Conservation (phyloP, 371 early-diverging fungal genomes). For the Batrachochytrium dendrobatidis region DNA sequence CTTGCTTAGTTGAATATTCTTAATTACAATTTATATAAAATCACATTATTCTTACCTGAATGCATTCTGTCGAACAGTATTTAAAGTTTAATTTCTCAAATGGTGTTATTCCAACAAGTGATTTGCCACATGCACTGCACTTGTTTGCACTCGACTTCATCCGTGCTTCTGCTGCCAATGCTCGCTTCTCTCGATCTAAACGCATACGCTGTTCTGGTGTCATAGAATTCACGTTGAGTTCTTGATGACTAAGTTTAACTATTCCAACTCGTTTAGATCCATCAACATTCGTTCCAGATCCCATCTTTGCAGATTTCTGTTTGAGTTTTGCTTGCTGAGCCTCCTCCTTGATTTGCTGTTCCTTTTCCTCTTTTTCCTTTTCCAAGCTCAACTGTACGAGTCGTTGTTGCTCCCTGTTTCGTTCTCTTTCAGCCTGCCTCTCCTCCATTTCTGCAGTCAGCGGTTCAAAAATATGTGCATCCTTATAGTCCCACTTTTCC, state of each 20-base stretch:
- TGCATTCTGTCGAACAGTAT: conserved; percentile 37
- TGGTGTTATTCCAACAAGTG: conserved; percentile 17
- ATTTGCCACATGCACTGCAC: conserved; percentile 35
- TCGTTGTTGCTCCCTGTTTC: no score
- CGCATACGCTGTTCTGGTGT: conserved; percentile 68
- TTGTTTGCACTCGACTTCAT: conserved; percentile 32
- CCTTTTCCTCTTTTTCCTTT: conserved; percentile 48
- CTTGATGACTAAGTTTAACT: conserved; percentile 13
- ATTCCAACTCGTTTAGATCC: conserved; percentile 14
- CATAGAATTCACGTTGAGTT: conserved; percentile 35
- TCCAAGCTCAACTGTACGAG: no score
- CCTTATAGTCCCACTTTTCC: conserved; percentile 59
- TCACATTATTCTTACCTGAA: conserved; percentile 13
- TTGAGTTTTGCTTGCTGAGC: conserved; percentile 15
- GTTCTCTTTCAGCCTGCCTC: conserved; percentile 49
- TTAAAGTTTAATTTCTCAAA: conserved; percentile 40
- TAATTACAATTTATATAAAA: no score
- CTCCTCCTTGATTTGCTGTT: conserved; percentile 31
- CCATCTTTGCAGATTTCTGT: conserved; percentile 14
- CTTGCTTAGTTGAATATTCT: no score
- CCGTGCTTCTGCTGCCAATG: conserved; percentile 71
- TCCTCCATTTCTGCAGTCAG: conserved; percentile 68
- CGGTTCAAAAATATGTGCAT: conserved; percentile 67
- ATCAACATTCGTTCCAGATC: conserved; percentile 8
- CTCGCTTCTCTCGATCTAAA: conserved; percentile 73